These are phyloP conservation scores for Paraglomus occultum DNA, from an alignment of 192 early-diverging fungal species.

Conservation along the genomic window DNA sequence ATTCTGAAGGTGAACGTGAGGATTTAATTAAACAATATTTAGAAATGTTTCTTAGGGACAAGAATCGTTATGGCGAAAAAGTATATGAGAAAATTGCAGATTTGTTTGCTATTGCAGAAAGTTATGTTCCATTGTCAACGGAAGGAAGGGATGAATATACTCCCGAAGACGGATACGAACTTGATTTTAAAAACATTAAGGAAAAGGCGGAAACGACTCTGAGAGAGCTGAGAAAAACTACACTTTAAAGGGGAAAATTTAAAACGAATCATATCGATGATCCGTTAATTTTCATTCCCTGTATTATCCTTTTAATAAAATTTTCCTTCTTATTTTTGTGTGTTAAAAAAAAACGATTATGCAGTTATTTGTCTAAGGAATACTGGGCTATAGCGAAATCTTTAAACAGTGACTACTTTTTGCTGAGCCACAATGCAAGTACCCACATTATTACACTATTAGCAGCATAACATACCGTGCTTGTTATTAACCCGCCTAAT, in stretches of 20 bases:
- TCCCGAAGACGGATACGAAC: conserved; percentile 1
- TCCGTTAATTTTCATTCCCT: not conserved
- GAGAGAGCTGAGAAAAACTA: not conserved
- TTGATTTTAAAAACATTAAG: conserved; percentile 11
- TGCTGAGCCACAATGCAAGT: too few species aligned
- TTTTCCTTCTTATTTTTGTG: too few species aligned
- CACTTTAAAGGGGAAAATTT: not conserved
- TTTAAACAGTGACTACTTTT: too few species aligned
- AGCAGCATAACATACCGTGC: too few species aligned
- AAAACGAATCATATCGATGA: too few species aligned
- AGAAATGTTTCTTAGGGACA: not conserved
- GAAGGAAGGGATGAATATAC: conserved; percentile 18
- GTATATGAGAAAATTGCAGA: not conserved
- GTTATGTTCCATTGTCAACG: conserved; percentile 1
- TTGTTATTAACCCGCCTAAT: too few species aligned
- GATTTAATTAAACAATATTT: conserved; percentile 16
- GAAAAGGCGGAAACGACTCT: not conserved
- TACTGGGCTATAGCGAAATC: too few species aligned
- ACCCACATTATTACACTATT: too few species aligned
- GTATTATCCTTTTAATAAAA: too few species aligned
- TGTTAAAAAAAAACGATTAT: too few species aligned
- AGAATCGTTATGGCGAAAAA: not conserved
- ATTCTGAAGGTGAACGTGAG: conserved; percentile 10
- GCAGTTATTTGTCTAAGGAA: too few species aligned
- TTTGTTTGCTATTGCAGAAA: not conserved